Percentiles rank a stretch among this genome's conserved stretches.
Conservation (phyloP, 192 early-diverging fungal species). For the Coemansia sp. region DNA sequence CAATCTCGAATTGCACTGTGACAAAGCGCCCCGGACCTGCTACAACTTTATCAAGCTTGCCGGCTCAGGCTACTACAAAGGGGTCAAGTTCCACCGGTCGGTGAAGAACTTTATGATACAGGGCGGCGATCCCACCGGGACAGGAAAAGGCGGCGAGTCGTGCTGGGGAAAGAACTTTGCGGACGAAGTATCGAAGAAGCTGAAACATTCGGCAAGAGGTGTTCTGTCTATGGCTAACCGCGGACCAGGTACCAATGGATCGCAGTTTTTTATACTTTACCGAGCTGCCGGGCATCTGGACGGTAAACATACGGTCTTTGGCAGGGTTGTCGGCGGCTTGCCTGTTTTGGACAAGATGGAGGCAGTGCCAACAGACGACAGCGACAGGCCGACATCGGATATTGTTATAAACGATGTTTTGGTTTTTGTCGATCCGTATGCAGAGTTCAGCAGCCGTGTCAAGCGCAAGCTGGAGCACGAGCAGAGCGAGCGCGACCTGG, state of each 20-base stretch:
- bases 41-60: constrained; percentile 90
- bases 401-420: constrained; percentile 74
- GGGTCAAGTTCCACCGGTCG: constrained; percentile 80
- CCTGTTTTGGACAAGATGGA: constrained; percentile 83
- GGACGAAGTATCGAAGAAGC: constrained; percentile 69
- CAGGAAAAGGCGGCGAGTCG: constrained; percentile 85
- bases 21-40: constrained; percentile 78
- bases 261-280: constrained; percentile 68
- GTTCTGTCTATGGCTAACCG: constrained; percentile 95
- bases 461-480: constrained; percentile 65
- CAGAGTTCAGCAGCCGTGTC: constrained; percentile 69
- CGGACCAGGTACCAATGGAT: constrained; percentile 88
- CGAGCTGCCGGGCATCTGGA: constrained; percentile 68
- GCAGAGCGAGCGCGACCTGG: constrained; percentile 41
- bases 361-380: constrained; percentile 66
- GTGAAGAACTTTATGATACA: constrained; percentile 97
- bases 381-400: constrained; percentile 70
- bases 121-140: constrained; percentile 96
- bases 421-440: constrained; percentile 86
- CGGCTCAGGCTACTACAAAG: constrained; percentile 76
- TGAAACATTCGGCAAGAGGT: constrained; percentile 80
- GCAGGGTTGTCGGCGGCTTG: constrained; percentile 86
- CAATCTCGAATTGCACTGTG: constrained; percentile 37
- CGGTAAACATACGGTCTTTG: constrained; percentile 95
- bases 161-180: constrained; percentile 65